Percentiles rank a stretch among this genome's conserved stretches.
These are phyloP conservation scores for Tetrastigma voinierianum DNA, from an alignment of 164 flowering plant genomes.

Conservation along the genomic window DNA sequence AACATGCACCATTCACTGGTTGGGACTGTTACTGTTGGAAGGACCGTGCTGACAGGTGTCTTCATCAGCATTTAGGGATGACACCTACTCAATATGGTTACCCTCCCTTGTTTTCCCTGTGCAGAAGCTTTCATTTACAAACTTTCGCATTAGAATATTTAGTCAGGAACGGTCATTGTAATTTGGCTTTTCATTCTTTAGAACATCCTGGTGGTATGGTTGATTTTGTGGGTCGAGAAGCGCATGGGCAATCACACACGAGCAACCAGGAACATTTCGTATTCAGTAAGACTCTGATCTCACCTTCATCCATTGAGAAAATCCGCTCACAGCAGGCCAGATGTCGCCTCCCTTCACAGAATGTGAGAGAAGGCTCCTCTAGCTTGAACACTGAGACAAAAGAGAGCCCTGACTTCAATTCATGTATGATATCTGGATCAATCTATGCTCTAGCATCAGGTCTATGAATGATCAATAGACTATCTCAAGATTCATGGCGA, in stretches of 20 bases:
- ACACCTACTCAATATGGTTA: slow-evolving; percentile 3
- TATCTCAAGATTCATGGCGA: no score
- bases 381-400: slow-evolving; percentile 36
- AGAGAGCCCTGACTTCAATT: no score
- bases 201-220: slow-evolving; percentile 13
- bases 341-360: slow-evolving; percentile 79
- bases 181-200: slow-evolving; percentile 4
- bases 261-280: slow-evolving; percentile 77
- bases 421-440: no score
- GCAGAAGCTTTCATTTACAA: slow-evolving; percentile 10
- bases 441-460: no score
- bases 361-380: slow-evolving; percentile 19
- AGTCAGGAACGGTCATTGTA: slow-evolving; percentile 12
- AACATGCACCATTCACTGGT: slow-evolving; percentile 20
- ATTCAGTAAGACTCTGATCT: slow-evolving; percentile 39
- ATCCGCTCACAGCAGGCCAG: slow-evolving; percentile 80
- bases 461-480: no score
- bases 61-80: slow-evolving; percentile 13
- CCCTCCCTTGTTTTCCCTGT: slow-evolving; percentile 9
- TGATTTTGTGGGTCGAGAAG: slow-evolving; percentile 69
- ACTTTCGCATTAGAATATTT: slow-evolving; percentile 7
- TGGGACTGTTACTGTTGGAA: slow-evolving; percentile 8
- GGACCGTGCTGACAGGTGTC: slow-evolving; percentile 12
- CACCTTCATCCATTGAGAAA: slow-evolving; percentile 48
- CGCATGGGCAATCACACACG: slow-evolving; percentile 96